phyloP scores from a whole-genome alignment of 352 stramenopile genomes.

The Phytophthora foliorum region DNA sequence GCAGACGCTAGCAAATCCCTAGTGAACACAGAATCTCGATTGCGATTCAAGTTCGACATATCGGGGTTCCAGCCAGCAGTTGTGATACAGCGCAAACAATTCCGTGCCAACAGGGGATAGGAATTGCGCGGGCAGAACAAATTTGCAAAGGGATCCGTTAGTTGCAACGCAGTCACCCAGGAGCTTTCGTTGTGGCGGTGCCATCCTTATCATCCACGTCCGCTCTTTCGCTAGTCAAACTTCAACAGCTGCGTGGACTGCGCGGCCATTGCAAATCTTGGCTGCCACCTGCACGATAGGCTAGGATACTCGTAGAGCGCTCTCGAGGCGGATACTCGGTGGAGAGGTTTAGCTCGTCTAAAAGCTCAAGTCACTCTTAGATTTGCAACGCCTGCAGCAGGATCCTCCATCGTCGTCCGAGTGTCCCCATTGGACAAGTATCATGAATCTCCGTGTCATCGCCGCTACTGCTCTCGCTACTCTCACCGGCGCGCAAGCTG shows the following conservation, averaged over 20 bases:
- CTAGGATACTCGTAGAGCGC: background rate
- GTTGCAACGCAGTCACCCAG: no score
- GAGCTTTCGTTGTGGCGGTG: background rate
- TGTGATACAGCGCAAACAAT: no score
- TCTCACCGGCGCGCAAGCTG: background rate
- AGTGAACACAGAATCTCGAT: background rate
- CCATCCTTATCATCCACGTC: background rate
- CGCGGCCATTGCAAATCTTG: background rate
- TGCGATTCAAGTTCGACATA: background rate
- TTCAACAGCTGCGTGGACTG: background rate
- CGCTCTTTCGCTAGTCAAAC: background rate
- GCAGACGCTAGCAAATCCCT: background rate
- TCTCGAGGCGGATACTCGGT: background rate
- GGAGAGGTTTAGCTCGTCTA: background rate
- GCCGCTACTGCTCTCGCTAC: background rate
- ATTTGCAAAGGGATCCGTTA: no score
- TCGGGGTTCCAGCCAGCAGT: no score
- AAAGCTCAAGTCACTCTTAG: background rate
- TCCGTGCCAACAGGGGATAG: no score
- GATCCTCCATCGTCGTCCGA: background rate
- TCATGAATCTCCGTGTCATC: background rate
- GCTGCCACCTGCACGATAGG: background rate
- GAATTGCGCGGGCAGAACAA: no score
- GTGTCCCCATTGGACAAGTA: no score
- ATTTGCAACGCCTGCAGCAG: background rate